Conservation (phyloP, 2,329 filamentous ascomycete species). For the Monosporascus ibericus region DNA sequence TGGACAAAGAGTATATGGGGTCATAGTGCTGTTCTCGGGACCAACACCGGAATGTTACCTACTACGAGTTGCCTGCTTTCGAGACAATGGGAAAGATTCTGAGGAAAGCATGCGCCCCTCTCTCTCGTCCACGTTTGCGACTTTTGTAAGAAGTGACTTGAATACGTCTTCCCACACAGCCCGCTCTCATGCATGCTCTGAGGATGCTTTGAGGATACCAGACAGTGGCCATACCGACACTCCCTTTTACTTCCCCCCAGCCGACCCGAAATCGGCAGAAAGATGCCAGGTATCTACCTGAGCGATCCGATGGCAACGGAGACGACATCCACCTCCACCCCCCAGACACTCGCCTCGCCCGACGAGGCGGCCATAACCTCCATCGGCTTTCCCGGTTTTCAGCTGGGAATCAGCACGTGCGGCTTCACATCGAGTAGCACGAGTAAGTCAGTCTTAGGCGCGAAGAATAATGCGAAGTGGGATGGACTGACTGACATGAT, state of each 20-base stretch:
- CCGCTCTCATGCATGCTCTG: not conserved
- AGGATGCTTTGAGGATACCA: not conserved
- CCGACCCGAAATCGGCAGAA: not conserved
- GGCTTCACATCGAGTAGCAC: conserved; percentile 20
- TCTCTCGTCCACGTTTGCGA: not conserved
- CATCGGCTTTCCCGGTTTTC: conserved; percentile 8
- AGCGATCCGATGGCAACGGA: not conserved
- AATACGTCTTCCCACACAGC: not conserved
- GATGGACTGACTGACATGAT: not conserved
- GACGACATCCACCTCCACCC: conserved; percentile 1
- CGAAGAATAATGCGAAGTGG: not conserved
- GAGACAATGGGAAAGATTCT: not conserved
- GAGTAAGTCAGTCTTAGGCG: conserved; percentile 12
- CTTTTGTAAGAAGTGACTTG: not conserved
- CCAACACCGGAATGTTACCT: not conserved
- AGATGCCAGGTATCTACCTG: not conserved
- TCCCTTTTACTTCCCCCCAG: not conserved
- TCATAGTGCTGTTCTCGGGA: not conserved
- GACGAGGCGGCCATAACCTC: conserved; percentile 11
- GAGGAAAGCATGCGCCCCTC: not conserved
- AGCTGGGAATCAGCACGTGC: conserved; percentile 21
- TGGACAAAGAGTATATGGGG: not conserved
- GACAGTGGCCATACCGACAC: not conserved
- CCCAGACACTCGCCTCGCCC: conserved; percentile 1
- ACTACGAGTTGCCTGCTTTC: not conserved